Conservation (phyloP, 495 filamentous ascomycete species). For the Trichocladium antarcticum region DNA sequence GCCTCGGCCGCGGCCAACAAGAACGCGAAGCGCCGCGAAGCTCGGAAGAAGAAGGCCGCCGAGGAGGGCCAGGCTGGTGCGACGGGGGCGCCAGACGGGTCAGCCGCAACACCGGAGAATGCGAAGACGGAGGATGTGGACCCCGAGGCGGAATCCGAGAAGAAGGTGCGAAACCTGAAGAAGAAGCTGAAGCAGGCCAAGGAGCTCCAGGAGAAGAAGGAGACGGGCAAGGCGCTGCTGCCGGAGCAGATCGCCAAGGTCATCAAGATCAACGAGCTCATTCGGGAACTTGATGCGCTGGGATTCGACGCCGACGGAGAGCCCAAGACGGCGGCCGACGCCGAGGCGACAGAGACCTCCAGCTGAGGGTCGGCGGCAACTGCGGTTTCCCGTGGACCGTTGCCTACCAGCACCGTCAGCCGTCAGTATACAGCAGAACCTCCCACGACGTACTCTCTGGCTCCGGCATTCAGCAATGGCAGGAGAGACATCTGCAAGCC, state of each 20-base stretch:
- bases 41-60: conserved; percentile 68
- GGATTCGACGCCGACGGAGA: conserved; percentile 64
- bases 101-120: conserved; percentile 16
- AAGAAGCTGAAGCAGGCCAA: conserved; percentile 93
- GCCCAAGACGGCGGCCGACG: conserved; percentile 21
- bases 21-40: conserved; percentile 87
- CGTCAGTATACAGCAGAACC: too few species aligned
- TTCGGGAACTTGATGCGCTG: conserved; percentile 74
- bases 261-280: conserved; percentile 88
- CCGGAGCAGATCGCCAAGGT: conserved; percentile 98
- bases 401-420: background rate
- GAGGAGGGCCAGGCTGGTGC: conserved; percentile 26
- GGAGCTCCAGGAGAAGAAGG: conserved; percentile 84
- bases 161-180: conserved; percentile 82
- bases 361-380: background rate
- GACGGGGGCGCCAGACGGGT: conserved; percentile 14
- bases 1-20: conserved; percentile 57
- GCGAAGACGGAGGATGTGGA: conserved; percentile 36
- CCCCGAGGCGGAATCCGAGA: conserved; percentile 71
- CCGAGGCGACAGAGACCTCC: conserved; percentile 1
- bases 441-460: too few species aligned
- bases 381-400: background rate
- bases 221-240: conserved; percentile 65
- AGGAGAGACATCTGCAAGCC: too few species aligned
- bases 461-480: too few species aligned